Evolutionary conservation across 2,329 filamentous ascomycete genomes (phyloP).

Genomic region (Nectriaceae sp.): DNA sequence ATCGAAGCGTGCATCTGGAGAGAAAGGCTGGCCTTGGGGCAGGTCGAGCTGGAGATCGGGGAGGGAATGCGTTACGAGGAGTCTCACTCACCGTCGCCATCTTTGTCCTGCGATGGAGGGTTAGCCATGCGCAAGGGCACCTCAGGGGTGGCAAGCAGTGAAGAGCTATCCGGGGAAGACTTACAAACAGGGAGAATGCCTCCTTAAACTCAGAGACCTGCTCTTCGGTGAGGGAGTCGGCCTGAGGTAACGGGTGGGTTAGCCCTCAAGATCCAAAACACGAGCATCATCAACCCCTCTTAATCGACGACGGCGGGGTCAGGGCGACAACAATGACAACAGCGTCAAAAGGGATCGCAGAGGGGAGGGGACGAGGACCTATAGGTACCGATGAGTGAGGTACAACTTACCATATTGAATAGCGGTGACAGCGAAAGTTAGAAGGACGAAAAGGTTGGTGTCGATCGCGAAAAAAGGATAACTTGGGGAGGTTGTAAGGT

Average conservation of each 20-base stretch:
- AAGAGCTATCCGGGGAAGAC: slow-evolving; percentile 38
- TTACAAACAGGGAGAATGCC: slow-evolving; percentile 99
- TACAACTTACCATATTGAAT: slow-evolving; percentile 32
- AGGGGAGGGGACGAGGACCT: too few relatives aligned
- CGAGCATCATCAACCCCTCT: slow-evolving; percentile 30
- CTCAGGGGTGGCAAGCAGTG: neutral
- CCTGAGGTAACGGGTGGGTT: slow-evolving; percentile 54
- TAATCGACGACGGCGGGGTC: slow-evolving; percentile 26
- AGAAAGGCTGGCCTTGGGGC: neutral
- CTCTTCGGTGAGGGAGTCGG: slow-evolving; percentile 98
- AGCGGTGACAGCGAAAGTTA: slow-evolving; percentile 19
- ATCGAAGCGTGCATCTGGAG: neutral
- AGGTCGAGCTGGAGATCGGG: slow-evolving; percentile 12
- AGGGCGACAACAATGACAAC: slow-evolving; percentile 13
- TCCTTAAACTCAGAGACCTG: slow-evolving; percentile 99
- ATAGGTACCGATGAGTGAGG: neutral
- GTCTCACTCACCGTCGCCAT: slow-evolving; percentile 78
- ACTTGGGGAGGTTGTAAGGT: slow-evolving; percentile 32
- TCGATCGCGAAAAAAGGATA: slow-evolving; percentile 28
- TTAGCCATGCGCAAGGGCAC: slow-evolving; percentile 25
- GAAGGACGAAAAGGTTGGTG: slow-evolving; percentile 20
- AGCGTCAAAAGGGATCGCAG: slow-evolving; percentile 5
- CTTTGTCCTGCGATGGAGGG: slow-evolving; percentile 68
- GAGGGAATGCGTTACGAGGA: slow-evolving; percentile 15
- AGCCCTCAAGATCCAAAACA: slow-evolving; percentile 18